phyloP scores from a whole-genome alignment of 352 stramenopile genomes.

The Phytophthora cryptogea region DNA sequence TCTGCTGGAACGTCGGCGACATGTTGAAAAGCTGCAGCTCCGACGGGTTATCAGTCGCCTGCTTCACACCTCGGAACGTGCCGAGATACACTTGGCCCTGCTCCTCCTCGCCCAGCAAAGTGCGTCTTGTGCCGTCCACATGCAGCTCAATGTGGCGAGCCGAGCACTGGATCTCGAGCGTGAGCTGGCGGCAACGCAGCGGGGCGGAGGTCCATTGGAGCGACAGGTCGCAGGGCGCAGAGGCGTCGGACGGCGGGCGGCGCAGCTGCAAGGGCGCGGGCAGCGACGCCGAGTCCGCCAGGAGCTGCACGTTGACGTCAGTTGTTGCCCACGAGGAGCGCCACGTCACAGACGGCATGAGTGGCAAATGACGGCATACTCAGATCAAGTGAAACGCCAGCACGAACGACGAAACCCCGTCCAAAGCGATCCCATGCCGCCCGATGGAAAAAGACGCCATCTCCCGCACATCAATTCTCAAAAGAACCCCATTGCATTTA shows the following conservation, averaged over 20 bases:
- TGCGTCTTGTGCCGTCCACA: conserved; percentile 52
- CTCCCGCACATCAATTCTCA: background rate
- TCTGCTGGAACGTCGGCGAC: conserved; percentile 50
- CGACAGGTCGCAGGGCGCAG: conserved; percentile 48
- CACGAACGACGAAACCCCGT: conserved; percentile 12
- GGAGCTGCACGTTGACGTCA: conserved; percentile 13
- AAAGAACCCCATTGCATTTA: too few relatives aligned
- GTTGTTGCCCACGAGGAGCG: conserved; percentile 21
- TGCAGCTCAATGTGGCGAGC: conserved; percentile 78
- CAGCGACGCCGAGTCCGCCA: conserved; percentile 14
- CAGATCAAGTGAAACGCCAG: conserved; percentile 14
- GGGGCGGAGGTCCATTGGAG: conserved; percentile 41
- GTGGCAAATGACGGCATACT: conserved; percentile 16
- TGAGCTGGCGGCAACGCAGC: conserved; percentile 51
- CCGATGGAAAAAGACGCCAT: background rate
- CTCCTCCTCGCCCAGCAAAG: conserved; percentile 63
- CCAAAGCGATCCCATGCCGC: conserved; percentile 6
- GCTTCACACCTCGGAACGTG: conserved; percentile 58
- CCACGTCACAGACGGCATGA: conserved; percentile 32
- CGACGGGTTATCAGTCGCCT: background rate
- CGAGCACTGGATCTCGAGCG: conserved; percentile 58
- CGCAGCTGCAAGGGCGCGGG: conserved; percentile 26
- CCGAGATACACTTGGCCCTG: conserved; percentile 71
- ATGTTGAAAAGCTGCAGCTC: conserved; percentile 48
- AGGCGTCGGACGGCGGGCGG: conserved; percentile 8